Base-by-base conservation (phyloP, 805 yeast species). In the Groenewaldozyma tartarivorans region DNA sequence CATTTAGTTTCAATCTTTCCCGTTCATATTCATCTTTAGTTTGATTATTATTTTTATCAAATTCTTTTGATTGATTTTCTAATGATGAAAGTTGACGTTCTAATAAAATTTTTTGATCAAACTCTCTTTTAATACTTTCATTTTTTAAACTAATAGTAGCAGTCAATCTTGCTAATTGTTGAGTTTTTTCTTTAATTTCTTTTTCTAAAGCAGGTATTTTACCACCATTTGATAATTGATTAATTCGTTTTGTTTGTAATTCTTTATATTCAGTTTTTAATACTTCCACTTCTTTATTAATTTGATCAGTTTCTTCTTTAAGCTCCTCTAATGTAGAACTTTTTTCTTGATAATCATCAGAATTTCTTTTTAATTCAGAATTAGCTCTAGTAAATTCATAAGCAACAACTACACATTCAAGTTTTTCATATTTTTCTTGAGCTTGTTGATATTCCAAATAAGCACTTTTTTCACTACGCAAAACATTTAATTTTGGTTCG, bases 361-460 rank as follows among this genome's bases (percentile, higher is more conserved):
- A 69, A 41, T 70, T 68, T 20, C 66, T 62, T 16, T 60, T 59
- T 24, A 74, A 60, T 3, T 64, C 57, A 6, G 64, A 64, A 33
- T 73, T 20, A 33, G 21, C 69, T 27, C 70, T 59, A 26, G 68
- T 56, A 55, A 74, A 88, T 51, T 82, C 87, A 56, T 81, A 81
- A 5, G 95, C 88, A 37, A 79, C 79, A 1, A 86, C 82, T 1
- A 85, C 71, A 49, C 82, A 71, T 15, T 81, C 69, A 26, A 82
- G 62, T 33, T 79, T 77, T 58, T 90, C 96, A 44, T 84, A 64
- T 51, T 84, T 87, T 4, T 83, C 68, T 51, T 83, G 92, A 7
- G 82, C 74, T 43, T 82, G 86, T 62, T 90, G 96, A 58, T 72
- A 88, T 54, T 90, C 96, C 27, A 87, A 60, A 53, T 81, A 88